phyloP scores from a whole-genome alignment of 306 rosid genomes.

The Lotus japonicus region DNA sequence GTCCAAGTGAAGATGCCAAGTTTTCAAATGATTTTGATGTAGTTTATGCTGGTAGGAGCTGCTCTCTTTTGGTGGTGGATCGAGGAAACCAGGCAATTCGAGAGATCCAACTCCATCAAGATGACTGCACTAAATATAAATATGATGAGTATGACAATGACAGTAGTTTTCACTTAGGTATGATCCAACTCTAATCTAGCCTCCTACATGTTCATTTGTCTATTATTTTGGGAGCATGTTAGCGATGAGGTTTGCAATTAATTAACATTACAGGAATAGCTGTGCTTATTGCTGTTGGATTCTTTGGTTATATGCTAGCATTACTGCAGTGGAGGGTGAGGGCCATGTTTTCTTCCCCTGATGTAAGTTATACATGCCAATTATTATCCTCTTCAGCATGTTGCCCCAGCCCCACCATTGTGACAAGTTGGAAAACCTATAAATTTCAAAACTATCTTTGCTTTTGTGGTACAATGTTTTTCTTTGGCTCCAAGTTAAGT shows the following conservation, averaged over 20 bases:
- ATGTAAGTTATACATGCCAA: slow-evolving; percentile 33
- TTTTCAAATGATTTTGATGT: slow-evolving; percentile 88
- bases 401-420: not conserved
- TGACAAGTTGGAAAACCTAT: not conserved
- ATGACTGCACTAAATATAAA: slow-evolving; percentile 49
- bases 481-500: no score
- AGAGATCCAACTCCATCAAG: slow-evolving; percentile 82
- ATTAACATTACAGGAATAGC: slow-evolving; percentile 54
- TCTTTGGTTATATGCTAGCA: slow-evolving; percentile 90
- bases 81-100: slow-evolving; percentile 92
- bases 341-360: slow-evolving; percentile 67
- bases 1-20: slow-evolving; percentile 95
- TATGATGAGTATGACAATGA: slow-evolving; percentile 37
- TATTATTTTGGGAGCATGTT: slow-evolving; percentile 4
- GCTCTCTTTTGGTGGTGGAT: slow-evolving; percentile 90
- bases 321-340: slow-evolving; percentile 64
- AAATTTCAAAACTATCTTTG: not conserved
- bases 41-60: slow-evolving; percentile 63
- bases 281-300: slow-evolving; percentile 58
- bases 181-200: slow-evolving; percentile 3
- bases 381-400: not conserved
- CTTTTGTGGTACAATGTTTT: not conserved
- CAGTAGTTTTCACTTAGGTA: slow-evolving; percentile 69
- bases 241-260: not conserved
- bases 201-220: not conserved